These are phyloP conservation scores for Oenanthe sinensis DNA, from an alignment of 129 eudicot species.

Conservation along the genomic window DNA sequence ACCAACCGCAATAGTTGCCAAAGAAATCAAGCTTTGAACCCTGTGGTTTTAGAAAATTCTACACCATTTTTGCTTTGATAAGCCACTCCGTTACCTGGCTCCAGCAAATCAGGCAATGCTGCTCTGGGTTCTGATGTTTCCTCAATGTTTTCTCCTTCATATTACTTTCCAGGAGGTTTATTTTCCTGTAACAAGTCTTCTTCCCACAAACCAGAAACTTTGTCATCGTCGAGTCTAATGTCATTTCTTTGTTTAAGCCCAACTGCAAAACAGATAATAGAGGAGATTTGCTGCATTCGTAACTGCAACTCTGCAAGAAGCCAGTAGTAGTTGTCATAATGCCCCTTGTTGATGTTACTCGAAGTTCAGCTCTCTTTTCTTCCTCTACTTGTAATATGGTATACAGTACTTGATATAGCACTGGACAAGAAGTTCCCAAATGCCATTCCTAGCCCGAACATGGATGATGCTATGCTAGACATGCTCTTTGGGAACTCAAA, in stretches of 20 bases:
- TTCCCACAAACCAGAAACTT: not conserved
- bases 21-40: not conserved
- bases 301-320: conserved; percentile 30
- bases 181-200: not conserved
- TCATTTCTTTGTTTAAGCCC: conserved; percentile 24
- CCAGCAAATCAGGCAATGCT: not conserved
- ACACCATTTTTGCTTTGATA: not conserved
- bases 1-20: not conserved
- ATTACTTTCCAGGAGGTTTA: not conserved
- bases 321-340: conserved; percentile 68
- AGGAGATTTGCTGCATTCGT: conserved; percentile 41
- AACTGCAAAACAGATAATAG: conserved; percentile 47
- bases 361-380: conserved; percentile 77
- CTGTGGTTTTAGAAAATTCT: not conserved
- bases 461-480: conserved; percentile 67
- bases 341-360: conserved; percentile 57
- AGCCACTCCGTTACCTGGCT: not conserved
- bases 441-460: conserved; percentile 48
- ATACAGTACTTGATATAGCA: conserved; percentile 41
- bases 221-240: conserved; percentile 1
- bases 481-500: conserved; percentile 77
- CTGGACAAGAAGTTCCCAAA: conserved; percentile 55
- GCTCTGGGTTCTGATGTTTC: not conserved
- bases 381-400: conserved; percentile 30
- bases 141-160: not conserved